Base-by-base conservation (phyloP, 2,329 filamentous ascomycete species). In the Fusarium guadeloupense region DNA sequence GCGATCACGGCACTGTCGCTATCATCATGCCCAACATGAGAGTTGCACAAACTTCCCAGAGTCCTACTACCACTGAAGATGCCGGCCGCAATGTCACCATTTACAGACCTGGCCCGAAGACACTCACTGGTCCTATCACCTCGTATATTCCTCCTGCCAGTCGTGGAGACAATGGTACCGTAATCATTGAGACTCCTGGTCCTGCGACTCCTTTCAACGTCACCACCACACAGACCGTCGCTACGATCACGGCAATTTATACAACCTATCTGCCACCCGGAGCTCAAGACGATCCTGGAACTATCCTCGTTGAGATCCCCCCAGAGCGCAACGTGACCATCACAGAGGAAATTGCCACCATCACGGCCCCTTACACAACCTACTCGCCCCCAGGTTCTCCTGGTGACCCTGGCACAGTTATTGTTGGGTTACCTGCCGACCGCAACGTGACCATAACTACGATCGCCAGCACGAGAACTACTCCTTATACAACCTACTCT, bases 111-210 rank as follows among this genome's bases (percentile, higher is more conserved):
- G 60, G 60, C 1, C 55, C 60, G 23, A 43, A 38, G 19, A 57
- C 55, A 1, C 56, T 64, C 9, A 64, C 60, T 10, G 60, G 55
- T 9, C 44, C 51, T 8, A 39, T 52, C n/a, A 64, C 60, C 1
- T 56, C 60, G 3, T 64, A 64, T 13, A 21, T 45, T 3, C 55
- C 60, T 13, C 60, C 60, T 2, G 21, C 38, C 3, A 42, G 35
- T 16, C 23, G 25, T 12, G 58, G 56, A 31, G 58, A 28, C 2
- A 60, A 55, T 9, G 60, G 60, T 2, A 63, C 60, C 2, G 45
- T 63, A 4, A 50, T 63, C 13, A 50, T 63, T 4, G 59, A 63
- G 33, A 63, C 59, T 8, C 59, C 54, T 13, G 54, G 54, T 4
- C 44, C 59, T 14, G 31, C 33, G 2, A 47, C 54, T 2, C 20